Conservation (phyloP, 768 basidiomycete species). For the Tricholoma sp. region DNA sequence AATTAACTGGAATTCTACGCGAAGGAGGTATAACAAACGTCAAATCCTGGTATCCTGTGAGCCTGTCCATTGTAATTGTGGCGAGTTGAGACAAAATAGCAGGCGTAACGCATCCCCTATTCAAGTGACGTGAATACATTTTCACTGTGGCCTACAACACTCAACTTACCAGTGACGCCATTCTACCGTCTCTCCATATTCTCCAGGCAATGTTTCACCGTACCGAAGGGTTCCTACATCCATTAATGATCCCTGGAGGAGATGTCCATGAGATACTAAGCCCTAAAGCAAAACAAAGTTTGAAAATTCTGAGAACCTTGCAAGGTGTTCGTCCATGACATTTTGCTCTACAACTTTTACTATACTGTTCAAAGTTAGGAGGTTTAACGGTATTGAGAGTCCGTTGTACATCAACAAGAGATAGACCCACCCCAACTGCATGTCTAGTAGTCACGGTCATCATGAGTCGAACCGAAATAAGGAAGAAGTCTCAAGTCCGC, state of each 20-base stretch:
- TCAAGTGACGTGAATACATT: constrained; percentile 5
- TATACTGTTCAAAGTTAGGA: constrained; percentile 44
- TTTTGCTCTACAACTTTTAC: constrained; percentile 61
- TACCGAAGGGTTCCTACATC: constrained; percentile 61
- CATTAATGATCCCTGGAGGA: constrained; percentile 39
- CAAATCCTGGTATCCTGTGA: constrained; percentile 48
- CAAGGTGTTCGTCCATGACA: constrained; percentile 65
- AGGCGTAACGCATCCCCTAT: constrained; percentile 67
- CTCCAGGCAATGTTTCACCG: constrained; percentile 39
- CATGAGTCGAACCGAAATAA: constrained; percentile 3
- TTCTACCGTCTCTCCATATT: constrained; percentile 58
- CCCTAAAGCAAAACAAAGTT: neutral
- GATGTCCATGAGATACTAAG: neutral
- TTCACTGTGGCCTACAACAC: neutral
- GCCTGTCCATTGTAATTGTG: constrained; percentile 29
- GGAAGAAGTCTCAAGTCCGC: too few relatives aligned
- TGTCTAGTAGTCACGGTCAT: too few relatives aligned
- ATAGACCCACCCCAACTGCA: constrained; percentile 14
- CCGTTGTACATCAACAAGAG: neutral
- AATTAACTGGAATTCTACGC: neutral
- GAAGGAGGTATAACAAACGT: constrained; percentile 32
- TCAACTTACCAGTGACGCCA: constrained; percentile 70
- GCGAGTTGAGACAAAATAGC: constrained; percentile 49
- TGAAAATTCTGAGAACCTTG: constrained; percentile 24
- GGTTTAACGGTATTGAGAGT: neutral